phyloP scores from a whole-genome alignment of 805 yeast species.

The Martiniozyma abietophila region DNA sequence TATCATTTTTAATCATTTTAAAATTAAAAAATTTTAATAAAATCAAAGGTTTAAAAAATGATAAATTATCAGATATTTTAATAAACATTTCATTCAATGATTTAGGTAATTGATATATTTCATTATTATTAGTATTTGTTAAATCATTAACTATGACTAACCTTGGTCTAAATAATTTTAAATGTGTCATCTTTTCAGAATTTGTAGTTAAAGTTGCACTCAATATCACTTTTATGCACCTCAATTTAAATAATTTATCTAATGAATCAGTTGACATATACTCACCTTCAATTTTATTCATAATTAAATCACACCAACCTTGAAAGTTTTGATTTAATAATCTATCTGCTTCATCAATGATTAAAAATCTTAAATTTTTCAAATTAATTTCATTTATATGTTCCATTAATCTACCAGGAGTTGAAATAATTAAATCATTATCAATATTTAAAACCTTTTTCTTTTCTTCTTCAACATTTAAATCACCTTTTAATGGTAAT shows the following conservation, averaged over 20 bases:
- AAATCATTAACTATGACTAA: constrained; percentile 61
- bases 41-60: constrained; percentile 61
- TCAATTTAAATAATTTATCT: constrained; percentile 28
- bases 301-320: constrained; percentile 70
- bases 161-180: constrained; percentile 64
- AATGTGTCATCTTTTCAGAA: constrained; percentile 71
- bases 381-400: constrained; percentile 43
- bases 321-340: constrained; percentile 83
- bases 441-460: constrained; percentile 30
- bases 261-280: constrained; percentile 25
- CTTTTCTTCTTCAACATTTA: constrained; percentile 54
- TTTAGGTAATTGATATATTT: constrained; percentile 53
- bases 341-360: constrained; percentile 78
- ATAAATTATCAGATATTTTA: constrained; percentile 23
- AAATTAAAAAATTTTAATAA: constrained; percentile 48
- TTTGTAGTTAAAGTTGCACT: constrained; percentile 93
- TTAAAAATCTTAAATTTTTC: constrained; percentile 46
- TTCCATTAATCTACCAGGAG: constrained; percentile 82
- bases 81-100: constrained; percentile 30
- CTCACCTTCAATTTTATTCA: constrained; percentile 28
- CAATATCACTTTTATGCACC: constrained; percentile 60
- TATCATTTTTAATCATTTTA: constrained; percentile 22
- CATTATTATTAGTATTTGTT: constrained; percentile 36
- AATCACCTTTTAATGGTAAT: constrained; percentile 44
- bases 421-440: constrained; percentile 62